Conservation (phyloP, 2,329 filamentous ascomycete species). For the Cyclaneusma minus region DNA sequence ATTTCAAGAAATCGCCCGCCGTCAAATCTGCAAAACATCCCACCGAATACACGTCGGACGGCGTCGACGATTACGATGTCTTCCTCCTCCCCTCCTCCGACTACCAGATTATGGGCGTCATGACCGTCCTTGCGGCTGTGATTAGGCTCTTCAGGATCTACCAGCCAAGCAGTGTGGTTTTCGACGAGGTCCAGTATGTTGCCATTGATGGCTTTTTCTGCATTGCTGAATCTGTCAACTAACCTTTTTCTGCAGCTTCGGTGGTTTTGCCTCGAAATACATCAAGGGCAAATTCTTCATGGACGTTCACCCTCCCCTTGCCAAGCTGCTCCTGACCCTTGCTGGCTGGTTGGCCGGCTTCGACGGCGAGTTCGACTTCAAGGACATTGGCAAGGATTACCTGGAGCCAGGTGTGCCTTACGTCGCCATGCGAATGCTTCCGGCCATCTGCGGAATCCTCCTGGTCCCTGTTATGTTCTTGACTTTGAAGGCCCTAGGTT, state of each 20-base stretch:
- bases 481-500: slow-evolving; percentile 80
- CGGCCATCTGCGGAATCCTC: slow-evolving; percentile 75
- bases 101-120: slow-evolving; percentile 57
- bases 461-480: slow-evolving; percentile 88
- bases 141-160: slow-evolving; percentile 93
- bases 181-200: slow-evolving; percentile 96
- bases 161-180: slow-evolving; percentile 90
- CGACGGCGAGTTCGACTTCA: slow-evolving; percentile 93
- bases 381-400: slow-evolving; percentile 98
- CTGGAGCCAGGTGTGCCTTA: slow-evolving; percentile 89
- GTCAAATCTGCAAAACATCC: slow-evolving; percentile 12
- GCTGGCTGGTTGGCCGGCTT: slow-evolving; percentile 93
- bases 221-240: slow-evolving; percentile 7
- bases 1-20: too few species aligned
- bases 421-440: slow-evolving; percentile 90
- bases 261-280: slow-evolving; percentile 95
- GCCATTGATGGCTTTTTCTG: not conserved
- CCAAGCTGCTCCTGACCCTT: slow-evolving; percentile 90
- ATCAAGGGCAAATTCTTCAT: slow-evolving; percentile 99
- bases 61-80: slow-evolving; percentile 80
- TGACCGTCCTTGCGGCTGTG: slow-evolving; percentile 61
- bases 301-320: slow-evolving; percentile 97
- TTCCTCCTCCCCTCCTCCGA: slow-evolving; percentile 73
- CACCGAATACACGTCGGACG: slow-evolving; percentile 57
- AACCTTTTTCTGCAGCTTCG: slow-evolving; percentile 48